Evolutionary conservation across 495 filamentous ascomycete genomes (phyloP), one percentile per base, ranked within the genome.

Genomic region (Viridothelium virens): DNA sequence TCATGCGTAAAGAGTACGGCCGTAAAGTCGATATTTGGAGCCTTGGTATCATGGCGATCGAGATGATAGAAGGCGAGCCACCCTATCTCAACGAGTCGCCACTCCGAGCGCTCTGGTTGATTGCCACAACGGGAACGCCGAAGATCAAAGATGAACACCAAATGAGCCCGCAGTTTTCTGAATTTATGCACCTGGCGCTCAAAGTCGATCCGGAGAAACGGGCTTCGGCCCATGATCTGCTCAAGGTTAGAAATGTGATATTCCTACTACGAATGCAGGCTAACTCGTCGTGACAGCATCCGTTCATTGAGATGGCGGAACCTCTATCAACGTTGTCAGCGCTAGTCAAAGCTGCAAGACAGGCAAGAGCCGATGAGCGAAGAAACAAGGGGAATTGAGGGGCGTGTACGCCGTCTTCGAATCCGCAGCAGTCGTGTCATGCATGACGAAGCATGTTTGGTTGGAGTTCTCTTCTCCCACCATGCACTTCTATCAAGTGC

Each of bases 21-120:
- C 89, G 94, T 61, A 98, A 98, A 74, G 92, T 98, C 63, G 94
- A 98, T 74, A 97, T 98, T 70, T 98, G 94, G 94, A 94, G 89
- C 73, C 77, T 98, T 62, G 94, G 94, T 65, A 98, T 98, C 76
- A 98, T 98, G 94, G 91, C 94, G n/a, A 98, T 98, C 70, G 94
- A 98, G 76, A 98, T 98, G 94, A 96, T 98, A 68, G 94, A 98
- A 78, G 95, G 94, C 69, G 94, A 98, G 72, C 94, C 94, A 16
- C 94, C 94, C 16, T 98, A 98, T 74, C 80, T 98, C 64, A 98
- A 91, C 31, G 94, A 98, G 76, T 93, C 90, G 33, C 94, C 94
- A 9, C 85, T 98, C 53, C 86, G 94, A 50, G 94, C 94, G 3
- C 82, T 98, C 37, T 98, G 93, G 80, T 77, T 98, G 69, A 98